Base-by-base conservation (phyloP, 192 early-diverging fungal species). In the Phlyctochytrium bullatum region DNA sequence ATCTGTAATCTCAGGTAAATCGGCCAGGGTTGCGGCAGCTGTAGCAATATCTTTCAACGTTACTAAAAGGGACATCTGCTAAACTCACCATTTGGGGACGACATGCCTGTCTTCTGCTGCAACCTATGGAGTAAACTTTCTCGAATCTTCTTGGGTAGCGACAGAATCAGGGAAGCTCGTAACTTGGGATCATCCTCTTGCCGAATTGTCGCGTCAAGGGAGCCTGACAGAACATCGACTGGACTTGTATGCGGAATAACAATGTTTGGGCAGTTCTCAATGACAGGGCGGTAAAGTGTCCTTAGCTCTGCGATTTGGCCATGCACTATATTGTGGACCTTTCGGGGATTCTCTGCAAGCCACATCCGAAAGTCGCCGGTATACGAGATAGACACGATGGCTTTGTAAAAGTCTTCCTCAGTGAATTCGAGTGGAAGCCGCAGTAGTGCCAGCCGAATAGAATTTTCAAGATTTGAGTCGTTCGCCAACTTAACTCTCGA, bases 271-370 rank as follows among this genome's bases (percentile, higher is more conserved):
- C 79, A 35, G 32, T 81, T 66, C 17, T 79, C 73, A 31, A 84
- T 69, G 25, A 84, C 67, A 3, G 79, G 79, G 33, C 62, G 40
- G 59, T 84, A 85, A 33, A 78, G 24, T 30, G 54, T 65, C 59
- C 79, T 68, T 86, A 95, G 64, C 79, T 72, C 59, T 73, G 76
- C 64, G 60, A 87, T 66, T 62, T 96, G 97, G 1, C 80, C 87
- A 36, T 80, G 79, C 27, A 99, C 96, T 73, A 98, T 96, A 72
- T 99, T 97, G 66, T 88, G 74, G 27, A 99, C 88, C 75, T 99
- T 99, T 73, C 91, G 82, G 3, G 97, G 97, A 74, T 98, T 96
- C 79, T 99, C 97, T 36, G 92, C 78, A 59, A 97, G 65, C 34
- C 69, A 72, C 93, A 93, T 96, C 35, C 97, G 88, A 75, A 97